phyloP scores from a whole-genome alignment of 2,329 filamentous ascomycete genomes.

The Bipolaris cookei region DNA sequence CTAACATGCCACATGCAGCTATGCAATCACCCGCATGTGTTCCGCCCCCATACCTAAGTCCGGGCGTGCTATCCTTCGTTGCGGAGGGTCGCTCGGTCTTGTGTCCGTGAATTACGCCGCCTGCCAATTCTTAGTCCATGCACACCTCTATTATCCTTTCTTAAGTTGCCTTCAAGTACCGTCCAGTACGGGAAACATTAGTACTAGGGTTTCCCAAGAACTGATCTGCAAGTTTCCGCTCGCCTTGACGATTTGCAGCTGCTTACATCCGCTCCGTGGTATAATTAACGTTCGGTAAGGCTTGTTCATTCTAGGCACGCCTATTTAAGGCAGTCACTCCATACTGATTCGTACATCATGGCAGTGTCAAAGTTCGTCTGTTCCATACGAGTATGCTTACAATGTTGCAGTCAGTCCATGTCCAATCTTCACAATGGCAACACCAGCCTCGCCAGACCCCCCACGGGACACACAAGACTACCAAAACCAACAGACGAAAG shows the following conservation, averaged over 20 bases:
- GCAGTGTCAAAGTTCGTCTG: not conserved
- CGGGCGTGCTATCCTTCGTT: not conserved
- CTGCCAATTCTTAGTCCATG: not conserved
- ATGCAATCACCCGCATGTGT: not conserved
- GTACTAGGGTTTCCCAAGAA: not conserved
- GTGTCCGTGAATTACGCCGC: not conserved
- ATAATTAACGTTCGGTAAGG: conserved; percentile 9
- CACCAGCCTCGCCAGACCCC: conserved; percentile 28
- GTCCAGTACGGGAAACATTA: not conserved
- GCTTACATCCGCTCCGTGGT: not conserved
- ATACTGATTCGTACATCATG: not conserved
- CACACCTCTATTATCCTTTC: not conserved
- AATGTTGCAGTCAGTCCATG: conserved; percentile 7
- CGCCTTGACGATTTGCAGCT: not conserved
- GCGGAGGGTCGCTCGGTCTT: conserved; percentile 6
- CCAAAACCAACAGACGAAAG: conserved; percentile 25
- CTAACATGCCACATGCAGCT: not conserved
- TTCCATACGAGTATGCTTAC: conserved; percentile 5
- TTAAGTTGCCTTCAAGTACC: not conserved
- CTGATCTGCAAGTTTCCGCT: not conserved
- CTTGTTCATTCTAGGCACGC: not conserved
- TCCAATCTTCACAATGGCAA: conserved; percentile 29
- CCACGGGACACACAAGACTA: conserved; percentile 27
- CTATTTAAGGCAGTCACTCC: not conserved
- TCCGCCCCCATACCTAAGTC: not conserved